Evolutionary conservation across 345 rosid species (phyloP).

Genomic region (Hibiscus trionum): DNA sequence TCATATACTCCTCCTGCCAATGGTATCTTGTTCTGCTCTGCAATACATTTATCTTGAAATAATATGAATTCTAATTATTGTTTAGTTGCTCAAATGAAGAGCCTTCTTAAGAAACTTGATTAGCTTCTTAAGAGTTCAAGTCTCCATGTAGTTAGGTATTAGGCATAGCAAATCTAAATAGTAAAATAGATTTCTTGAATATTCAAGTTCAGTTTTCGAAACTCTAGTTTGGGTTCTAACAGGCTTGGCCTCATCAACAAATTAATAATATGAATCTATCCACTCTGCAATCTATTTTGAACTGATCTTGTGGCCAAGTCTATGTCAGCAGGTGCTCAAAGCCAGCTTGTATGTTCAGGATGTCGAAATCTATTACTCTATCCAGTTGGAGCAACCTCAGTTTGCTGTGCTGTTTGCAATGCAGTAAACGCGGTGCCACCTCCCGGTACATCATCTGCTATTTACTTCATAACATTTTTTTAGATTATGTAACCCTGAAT

Average conservation of each 20-base stretch:
- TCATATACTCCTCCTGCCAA: constrained; percentile 54
- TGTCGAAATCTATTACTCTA: constrained; percentile 84
- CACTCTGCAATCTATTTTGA: not conserved
- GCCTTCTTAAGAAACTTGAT: not conserved
- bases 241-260: too few species aligned
- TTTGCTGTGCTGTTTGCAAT: constrained; percentile 99
- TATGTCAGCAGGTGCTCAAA: constrained; percentile 45
- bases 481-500: not conserved
- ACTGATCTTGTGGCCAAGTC: not conserved
- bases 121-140: not conserved
- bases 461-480: not conserved
- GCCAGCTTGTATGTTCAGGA: constrained; percentile 97
- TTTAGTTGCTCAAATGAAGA: constrained; percentile 7
- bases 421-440: constrained; percentile 95
- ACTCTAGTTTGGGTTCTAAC: too few species aligned
- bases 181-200: not conserved
- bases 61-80: not conserved
- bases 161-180: not conserved
- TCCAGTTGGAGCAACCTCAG: constrained; percentile 90
- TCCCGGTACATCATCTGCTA: constrained; percentile 42
- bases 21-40: constrained; percentile 32
- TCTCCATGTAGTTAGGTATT: not conserved
- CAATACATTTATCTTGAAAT: not conserved
- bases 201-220: too few species aligned
- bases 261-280: not conserved